phyloP scores from a whole-genome alignment of 2,329 filamentous ascomycete species.

The Aspergillus fumigatiaffinis region DNA sequence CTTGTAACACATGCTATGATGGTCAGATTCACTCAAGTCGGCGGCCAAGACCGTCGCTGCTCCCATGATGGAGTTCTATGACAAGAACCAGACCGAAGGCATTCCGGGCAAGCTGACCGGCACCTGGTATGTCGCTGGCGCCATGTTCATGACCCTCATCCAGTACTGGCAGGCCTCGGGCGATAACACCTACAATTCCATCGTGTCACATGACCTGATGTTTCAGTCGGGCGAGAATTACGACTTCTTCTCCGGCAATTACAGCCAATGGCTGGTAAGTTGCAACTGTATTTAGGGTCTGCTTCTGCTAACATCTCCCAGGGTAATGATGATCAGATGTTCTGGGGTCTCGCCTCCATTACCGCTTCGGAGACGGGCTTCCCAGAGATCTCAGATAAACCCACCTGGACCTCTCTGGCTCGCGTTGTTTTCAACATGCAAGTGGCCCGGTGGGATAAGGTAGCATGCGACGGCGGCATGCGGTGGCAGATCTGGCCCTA shows the following conservation, averaged over 20 bases:
- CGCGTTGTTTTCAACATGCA: background rate
- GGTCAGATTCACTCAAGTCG: conserved; percentile 33
- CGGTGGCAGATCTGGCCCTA: conserved; percentile 74
- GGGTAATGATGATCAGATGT: background rate
- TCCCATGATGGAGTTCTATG: conserved; percentile 49
- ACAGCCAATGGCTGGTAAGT: conserved; percentile 19
- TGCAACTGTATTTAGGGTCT: too few species aligned
- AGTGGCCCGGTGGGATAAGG: background rate
- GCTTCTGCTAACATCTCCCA: background rate
- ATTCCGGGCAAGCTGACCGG: conserved; percentile 57
- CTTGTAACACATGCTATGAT: background rate
- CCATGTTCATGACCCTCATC: conserved; percentile 63
- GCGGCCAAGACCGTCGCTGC: conserved; percentile 39
- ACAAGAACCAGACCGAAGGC: conserved; percentile 44
- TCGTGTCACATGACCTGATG: conserved; percentile 42
- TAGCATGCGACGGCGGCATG: conserved; percentile 32
- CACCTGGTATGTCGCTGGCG: conserved; percentile 70
- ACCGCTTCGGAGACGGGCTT: background rate
- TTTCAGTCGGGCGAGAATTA: conserved; percentile 24
- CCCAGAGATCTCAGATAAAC: background rate
- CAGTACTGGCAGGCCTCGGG: conserved; percentile 67
- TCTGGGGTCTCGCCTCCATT: background rate
- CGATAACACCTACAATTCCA: conserved; percentile 57
- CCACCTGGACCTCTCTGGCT: background rate
- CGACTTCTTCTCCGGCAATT: conserved; percentile 28